These are phyloP conservation scores for Sporormia fimetaria DNA, from an alignment of 495 filamentous ascomycete genomes.

Conservation along the genomic window DNA sequence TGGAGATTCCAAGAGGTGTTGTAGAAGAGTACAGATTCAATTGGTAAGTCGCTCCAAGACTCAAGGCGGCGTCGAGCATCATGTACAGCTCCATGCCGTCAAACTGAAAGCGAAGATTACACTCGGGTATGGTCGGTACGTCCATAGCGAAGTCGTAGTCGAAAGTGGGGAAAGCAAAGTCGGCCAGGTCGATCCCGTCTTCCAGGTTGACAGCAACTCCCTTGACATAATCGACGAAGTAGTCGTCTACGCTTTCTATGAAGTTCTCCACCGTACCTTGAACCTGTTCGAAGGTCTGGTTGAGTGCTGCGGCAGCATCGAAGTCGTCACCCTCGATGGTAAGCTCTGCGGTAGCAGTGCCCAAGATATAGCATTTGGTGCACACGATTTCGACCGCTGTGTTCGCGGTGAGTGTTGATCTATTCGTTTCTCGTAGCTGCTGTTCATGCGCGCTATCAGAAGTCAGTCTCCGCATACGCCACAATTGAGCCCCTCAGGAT, in stretches of 20 bases:
- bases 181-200: constrained; percentile 28
- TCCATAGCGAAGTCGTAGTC: constrained; percentile 23
- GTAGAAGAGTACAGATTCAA: constrained; percentile 40
- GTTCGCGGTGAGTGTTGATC: neutral
- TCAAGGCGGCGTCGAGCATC: constrained; percentile 37
- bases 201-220: constrained; percentile 5
- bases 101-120: constrained; percentile 37
- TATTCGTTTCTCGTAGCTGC: neutral
- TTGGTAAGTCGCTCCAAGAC: constrained; percentile 37
- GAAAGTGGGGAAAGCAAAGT: constrained; percentile 35
- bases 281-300: constrained; percentile 30
- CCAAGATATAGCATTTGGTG: constrained; percentile 43
- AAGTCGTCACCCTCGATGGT: constrained; percentile 34
- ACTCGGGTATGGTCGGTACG: constrained; percentile 36
- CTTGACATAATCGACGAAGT: constrained; percentile 10
- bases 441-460: neutral
- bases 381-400: constrained; percentile 36
- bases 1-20: constrained; percentile 34
- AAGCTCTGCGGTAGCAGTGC: constrained; percentile 35
- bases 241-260: constrained; percentile 8
- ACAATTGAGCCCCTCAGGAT: neutral
- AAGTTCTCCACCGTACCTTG: constrained; percentile 26
- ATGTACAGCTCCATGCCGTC: constrained; percentile 44
- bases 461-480: neutral
- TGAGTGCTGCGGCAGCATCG: constrained; percentile 32